These are phyloP conservation scores for Onygena corvina DNA, from an alignment of 2,329 filamentous ascomycete genomes.

Conservation along the genomic window DNA sequence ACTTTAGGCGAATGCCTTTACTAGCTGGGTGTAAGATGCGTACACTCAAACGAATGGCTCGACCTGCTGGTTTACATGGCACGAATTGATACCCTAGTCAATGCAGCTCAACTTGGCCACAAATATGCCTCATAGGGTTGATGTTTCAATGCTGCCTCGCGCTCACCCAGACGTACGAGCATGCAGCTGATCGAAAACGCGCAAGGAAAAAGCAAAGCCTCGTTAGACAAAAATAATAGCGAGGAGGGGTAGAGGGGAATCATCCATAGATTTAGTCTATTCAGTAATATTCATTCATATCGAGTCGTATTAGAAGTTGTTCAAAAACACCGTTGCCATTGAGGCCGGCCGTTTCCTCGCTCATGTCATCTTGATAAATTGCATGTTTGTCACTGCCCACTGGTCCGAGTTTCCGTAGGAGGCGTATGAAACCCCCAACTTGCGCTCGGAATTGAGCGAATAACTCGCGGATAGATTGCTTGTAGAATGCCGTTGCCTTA, in stretches of 20 bases:
- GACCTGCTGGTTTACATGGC: neutral
- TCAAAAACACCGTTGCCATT: slow-evolving; percentile 50
- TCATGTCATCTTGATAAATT: slow-evolving; percentile 20
- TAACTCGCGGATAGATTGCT: slow-evolving; percentile 35
- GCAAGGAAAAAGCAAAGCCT: no score
- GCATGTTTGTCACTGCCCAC: slow-evolving; percentile 11
- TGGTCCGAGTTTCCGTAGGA: slow-evolving; percentile 53
- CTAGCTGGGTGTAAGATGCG: no score
- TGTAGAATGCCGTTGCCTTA: neutral
- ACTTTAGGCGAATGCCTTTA: no score
- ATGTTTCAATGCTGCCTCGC: neutral
- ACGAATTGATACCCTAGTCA: slow-evolving; percentile 3
- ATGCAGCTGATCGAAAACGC: neutral
- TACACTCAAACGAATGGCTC: neutral
- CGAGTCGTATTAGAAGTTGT: slow-evolving; percentile 55
- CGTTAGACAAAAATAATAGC: neutral
- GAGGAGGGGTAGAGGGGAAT: neutral
- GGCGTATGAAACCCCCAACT: slow-evolving; percentile 57
- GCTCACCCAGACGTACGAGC: neutral
- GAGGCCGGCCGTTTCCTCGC: slow-evolving; percentile 22
- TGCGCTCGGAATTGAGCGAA: slow-evolving; percentile 60
- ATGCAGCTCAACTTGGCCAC: neutral
- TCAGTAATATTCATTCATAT: slow-evolving; percentile 58
- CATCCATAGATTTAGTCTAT: neutral
- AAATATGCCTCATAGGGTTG: neutral